Evolutionary conservation across 345 rosid genomes (phyloP).

Genomic region (Alliaria petiolata): DNA sequence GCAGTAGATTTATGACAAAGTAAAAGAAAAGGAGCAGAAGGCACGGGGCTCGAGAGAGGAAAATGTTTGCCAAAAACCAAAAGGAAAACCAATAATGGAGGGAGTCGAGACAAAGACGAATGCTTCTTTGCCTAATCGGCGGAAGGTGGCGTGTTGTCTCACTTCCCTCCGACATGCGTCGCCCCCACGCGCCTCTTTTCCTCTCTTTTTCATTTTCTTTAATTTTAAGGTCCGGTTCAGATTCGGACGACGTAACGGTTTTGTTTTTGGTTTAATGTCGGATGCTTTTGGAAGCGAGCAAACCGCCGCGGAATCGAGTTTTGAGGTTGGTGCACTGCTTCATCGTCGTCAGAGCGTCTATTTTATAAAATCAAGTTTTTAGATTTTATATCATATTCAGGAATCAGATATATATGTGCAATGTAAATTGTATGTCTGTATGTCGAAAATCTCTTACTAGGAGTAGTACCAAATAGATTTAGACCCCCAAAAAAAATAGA

Average conservation of each 20-base stretch:
- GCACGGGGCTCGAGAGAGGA: slow-evolving; percentile 34
- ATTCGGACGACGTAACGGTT: neutral
- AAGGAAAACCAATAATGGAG: slow-evolving; percentile 26
- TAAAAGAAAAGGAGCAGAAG: slow-evolving; percentile 17
- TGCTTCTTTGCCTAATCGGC: slow-evolving; percentile 35
- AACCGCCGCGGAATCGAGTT: neutral
- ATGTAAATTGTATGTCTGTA: neutral
- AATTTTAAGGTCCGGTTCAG: no score
- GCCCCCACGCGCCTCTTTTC: slow-evolving; percentile 18
- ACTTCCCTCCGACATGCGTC: slow-evolving; percentile 23
- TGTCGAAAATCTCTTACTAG: neutral
- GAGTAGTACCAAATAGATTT: no score
- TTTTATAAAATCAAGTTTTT: neutral
- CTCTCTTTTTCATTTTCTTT: neutral
- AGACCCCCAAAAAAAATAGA: no score
- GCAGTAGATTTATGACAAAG: slow-evolving; percentile 22
- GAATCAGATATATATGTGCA: neutral
- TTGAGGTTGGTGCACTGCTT: neutral
- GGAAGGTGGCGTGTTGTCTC: slow-evolving; percentile 28
- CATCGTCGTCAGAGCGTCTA: neutral
- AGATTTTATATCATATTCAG: no score
- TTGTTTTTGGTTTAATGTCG: neutral
- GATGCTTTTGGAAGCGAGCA: neutral
- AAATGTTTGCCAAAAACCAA: slow-evolving; percentile 5
- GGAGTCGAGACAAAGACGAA: slow-evolving; percentile 21